Evolutionary conservation across 2,329 filamentous ascomycete genomes (phyloP).

Genomic region (Fonsecaea pedrosoi): DNA sequence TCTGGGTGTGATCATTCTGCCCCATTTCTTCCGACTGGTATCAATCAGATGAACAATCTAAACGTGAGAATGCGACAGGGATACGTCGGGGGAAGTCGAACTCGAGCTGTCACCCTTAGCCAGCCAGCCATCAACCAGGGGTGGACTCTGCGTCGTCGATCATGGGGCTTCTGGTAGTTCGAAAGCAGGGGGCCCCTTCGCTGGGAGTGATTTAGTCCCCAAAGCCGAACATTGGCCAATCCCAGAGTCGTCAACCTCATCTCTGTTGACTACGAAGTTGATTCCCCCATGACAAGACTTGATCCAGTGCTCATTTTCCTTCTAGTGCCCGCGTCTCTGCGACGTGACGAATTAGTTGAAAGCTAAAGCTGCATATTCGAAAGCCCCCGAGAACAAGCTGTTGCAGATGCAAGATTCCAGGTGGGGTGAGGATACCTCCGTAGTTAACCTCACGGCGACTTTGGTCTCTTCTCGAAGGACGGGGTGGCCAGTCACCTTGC

Average conservation of each 20-base stretch:
- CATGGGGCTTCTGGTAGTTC: conserved; percentile 8
- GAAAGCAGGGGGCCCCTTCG: conserved; percentile 4
- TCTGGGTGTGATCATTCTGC: not conserved
- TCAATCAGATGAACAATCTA: conserved; percentile 4
- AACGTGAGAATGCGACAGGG: not conserved
- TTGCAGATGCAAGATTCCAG: conserved; percentile 5
- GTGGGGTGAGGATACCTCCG: conserved; percentile 1
- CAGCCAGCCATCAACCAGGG: conserved; percentile 19
- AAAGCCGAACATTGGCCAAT: conserved; percentile 6
- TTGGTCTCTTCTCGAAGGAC: conserved; percentile 7
- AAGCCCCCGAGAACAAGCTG: not conserved
- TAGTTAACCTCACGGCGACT: not conserved
- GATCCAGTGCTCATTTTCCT: not conserved
- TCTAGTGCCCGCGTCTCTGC: not conserved
- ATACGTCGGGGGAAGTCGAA: conserved; percentile 3
- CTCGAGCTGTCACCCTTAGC: not conserved
- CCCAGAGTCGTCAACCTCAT: not conserved
- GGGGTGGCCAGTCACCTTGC: conserved; percentile 3
- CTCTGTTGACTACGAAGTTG: conserved; percentile 1
- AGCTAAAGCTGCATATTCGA: not conserved
- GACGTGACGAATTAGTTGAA: conserved; percentile 8
- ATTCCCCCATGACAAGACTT: not conserved
- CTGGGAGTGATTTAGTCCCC: conserved; percentile 4
- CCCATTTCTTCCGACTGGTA: conserved; percentile 2
- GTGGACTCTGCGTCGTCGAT: conserved; percentile 18